Conservation (phyloP, 2,329 filamentous ascomycete species). For the Fusarium coicis region DNA sequence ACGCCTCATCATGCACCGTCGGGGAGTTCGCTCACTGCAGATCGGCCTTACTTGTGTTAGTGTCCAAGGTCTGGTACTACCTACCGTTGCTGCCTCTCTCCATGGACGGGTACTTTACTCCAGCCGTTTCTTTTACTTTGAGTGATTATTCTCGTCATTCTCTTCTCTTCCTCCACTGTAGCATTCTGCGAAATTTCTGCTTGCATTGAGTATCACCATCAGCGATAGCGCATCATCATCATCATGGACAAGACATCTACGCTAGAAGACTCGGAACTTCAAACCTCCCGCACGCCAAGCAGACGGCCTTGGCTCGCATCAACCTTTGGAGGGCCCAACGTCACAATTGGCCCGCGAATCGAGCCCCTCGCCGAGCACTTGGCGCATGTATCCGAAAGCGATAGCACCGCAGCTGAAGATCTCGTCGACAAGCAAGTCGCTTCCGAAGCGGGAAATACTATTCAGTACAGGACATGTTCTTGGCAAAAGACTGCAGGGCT, state of each 20-base stretch:
- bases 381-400: slow-evolving; percentile 50
- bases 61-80: neutral
- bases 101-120: neutral
- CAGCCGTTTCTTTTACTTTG: neutral
- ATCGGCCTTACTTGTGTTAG: neutral
- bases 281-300: slow-evolving; percentile 10
- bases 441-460: slow-evolving; percentile 78
- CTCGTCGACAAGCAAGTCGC: slow-evolving; percentile 74
- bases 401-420: slow-evolving; percentile 55
- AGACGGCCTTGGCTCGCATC: slow-evolving; percentile 44
- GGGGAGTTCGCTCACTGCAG: slow-evolving; percentile 16
- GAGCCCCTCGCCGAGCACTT: slow-evolving; percentile 55
- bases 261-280: slow-evolving; percentile 19
- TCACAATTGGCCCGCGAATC: slow-evolving; percentile 63
- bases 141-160: neutral
- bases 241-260: slow-evolving; percentile 15
- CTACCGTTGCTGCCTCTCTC: neutral
- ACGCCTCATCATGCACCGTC: slow-evolving; percentile 7
- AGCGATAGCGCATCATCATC: neutral
- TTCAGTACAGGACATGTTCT: slow-evolving; percentile 91
- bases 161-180: neutral
- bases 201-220: neutral
- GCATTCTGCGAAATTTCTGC: neutral
- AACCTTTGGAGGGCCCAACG: slow-evolving; percentile 51
- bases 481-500: slow-evolving; percentile 95